Evolutionary conservation across 2,329 filamentous ascomycete genomes (phyloP), one percentile per base, ranked within the genome.

Genomic region (Colletotrichum paranaense): DNA sequence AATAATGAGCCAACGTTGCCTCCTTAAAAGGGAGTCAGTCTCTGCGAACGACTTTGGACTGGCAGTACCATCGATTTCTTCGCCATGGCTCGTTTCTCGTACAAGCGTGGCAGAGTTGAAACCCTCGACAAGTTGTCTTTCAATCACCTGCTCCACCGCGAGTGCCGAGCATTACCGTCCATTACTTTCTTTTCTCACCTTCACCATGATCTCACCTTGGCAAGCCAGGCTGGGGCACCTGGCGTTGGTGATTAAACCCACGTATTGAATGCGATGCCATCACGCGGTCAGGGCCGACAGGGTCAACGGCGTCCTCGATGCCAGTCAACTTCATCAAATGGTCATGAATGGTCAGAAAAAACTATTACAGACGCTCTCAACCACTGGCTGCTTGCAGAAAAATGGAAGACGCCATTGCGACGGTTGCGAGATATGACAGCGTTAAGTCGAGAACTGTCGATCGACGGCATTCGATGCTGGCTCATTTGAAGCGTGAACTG

Each of bases 401-500:
- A 42, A 42, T 16, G 4, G 2, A 42, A 19, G 38, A 19, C 14
- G 16, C 3, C 42, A 19, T 49, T 30, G 38, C 24, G 28, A 12
- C 53, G 30, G 14, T 35, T 42, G 52, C n/a, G 26, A 28, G 38
- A 38, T 24, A 57, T 24, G 14, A 52, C 59, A 24, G 59, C 14
- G 26, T 32, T 52, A 28, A 53, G 58, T 24, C 62, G 35, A 63
- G 69, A 72, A 64, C 19, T 42, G 57, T 3, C 35, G n/a, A 42
- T 72, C 22, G 58, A 60, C 6, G 56, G 26, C 32, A 35, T 38
- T 42, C 8, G 49, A 67, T 55, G 57, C 22, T 46, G 32, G 46
- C 30, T 60, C 30, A 60, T 60, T 59, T 67, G 28, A 60, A 28
- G 24, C 32, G 38, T 32, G 46, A 53, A 42, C 52, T 52, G 53